These are phyloP conservation scores for Cordyceps cateniannulata DNA, from an alignment of 2,329 filamentous ascomycete genomes.

Conservation along the genomic window DNA sequence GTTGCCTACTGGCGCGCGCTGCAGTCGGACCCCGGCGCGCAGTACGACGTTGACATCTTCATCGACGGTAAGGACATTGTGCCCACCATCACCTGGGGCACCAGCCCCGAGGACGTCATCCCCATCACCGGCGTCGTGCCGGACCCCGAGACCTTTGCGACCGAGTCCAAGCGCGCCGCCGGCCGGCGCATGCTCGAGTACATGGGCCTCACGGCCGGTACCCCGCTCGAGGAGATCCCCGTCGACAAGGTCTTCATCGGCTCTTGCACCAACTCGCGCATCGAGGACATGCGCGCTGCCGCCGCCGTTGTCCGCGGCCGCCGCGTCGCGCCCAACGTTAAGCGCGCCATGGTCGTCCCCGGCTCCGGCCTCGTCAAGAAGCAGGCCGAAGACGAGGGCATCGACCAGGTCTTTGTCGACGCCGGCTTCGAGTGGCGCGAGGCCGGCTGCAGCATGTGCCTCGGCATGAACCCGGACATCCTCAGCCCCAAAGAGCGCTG, in stretches of 20 bases:
- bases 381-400: conserved; percentile 82
- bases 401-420: conserved; percentile 86
- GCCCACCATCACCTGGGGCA: conserved; percentile 94
- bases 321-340: conserved; percentile 82
- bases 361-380: conserved; percentile 92
- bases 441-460: conserved; percentile 97
- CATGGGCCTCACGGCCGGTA: conserved; percentile 86
- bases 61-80: conserved; percentile 90
- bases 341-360: conserved; percentile 92
- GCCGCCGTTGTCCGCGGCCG: conserved; percentile 80
- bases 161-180: conserved; percentile 71
- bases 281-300: conserved; percentile 88
- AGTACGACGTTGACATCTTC: conserved; percentile 82
- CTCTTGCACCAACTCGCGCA: conserved; percentile 94
- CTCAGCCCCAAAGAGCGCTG: conserved; percentile 87
- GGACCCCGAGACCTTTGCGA: conserved; percentile 78
- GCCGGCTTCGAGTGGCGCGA: conserved; percentile 98
- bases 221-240: conserved; percentile 82
- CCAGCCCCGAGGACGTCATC: conserved; percentile 92
- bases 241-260: conserved; percentile 98
- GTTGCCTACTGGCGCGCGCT: conserved; percentile 81
- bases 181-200: conserved; percentile 84
- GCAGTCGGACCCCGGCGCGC: conserved; percentile 78
- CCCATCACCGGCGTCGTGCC: conserved; percentile 89
- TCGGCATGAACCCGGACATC: conserved; percentile 99